Base-by-base conservation (phyloP, 2,329 filamentous ascomycete genomes). In the Paecilomyces dactylethromorphus region DNA sequence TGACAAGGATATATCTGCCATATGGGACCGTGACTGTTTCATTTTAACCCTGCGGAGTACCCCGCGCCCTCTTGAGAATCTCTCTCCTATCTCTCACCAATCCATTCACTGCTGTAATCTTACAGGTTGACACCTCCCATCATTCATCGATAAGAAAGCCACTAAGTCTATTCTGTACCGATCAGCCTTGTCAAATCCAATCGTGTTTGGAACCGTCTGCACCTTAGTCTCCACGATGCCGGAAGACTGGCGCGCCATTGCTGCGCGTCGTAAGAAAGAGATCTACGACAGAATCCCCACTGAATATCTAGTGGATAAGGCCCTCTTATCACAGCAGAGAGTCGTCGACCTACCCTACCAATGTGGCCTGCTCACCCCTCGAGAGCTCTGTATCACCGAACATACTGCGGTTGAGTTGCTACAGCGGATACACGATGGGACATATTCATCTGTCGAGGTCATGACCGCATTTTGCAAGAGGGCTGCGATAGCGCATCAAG, bases 401-500 rank as follows among this genome's bases (percentile, higher is more conserved):
- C 51, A 50, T 13, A 56, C n/a, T 3, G 56, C 55, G 4, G 58
- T 62, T 13, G 33, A 57, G 26, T 49, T 62, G n/a, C 32, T 62
- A 8, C 13, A 45, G 11, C 39, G 49, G 24, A 58, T 62, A 11
- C 49, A 45, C 12, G 33, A 45, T 12, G 33, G 29, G 13, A 56
- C 32, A 31, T 51, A 58, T 22, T 56, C 53, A 3, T 54, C 58
- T 2, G 56, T 58, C 5, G 55, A 62, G 24, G 12, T 59, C 10
- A 63, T 58, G 4, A 54, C 3, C 18, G 82, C 82, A 0, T 86
- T 80, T 61, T 79, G 78, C 66, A 81, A 81, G 60, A 61, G 64
- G 31, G 64, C 71, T 3, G 66, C 66, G 2, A 65, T 69, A n/a
- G 63, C 68, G 13, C 68, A 71, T 45, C 68, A 71, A 55, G 54